Percentiles rank a stretch among this genome's conserved stretches.
Conservation (phyloP, 441 rosid species). For the Gossypium schwendimanii region DNA sequence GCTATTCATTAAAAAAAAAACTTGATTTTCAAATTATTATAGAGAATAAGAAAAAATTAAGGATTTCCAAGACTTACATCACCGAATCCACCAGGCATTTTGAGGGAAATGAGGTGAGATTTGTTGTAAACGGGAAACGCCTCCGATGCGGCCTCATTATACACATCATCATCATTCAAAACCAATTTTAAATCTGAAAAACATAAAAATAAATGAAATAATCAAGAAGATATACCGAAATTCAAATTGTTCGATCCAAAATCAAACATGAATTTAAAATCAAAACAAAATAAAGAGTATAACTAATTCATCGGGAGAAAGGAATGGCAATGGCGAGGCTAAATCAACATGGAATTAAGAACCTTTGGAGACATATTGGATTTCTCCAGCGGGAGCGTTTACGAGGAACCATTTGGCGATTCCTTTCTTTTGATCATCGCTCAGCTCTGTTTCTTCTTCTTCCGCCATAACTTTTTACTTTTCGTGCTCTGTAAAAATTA, state of each 20-base stretch:
- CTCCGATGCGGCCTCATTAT: conserved; percentile 69
- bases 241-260: background rate
- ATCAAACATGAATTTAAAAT: background rate
- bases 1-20: background rate
- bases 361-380: conserved; percentile 81
- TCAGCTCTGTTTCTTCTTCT: conserved; percentile 46
- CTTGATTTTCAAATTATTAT: background rate
- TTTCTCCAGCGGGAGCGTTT: conserved; percentile 92
- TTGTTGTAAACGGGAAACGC: conserved; percentile 83
- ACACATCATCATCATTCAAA: conserved; percentile 58
- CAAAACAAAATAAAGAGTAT: background rate
- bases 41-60: background rate
- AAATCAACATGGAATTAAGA: background rate
- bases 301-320: background rate
- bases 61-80: conserved; percentile 43
- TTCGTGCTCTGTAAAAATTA: background rate
- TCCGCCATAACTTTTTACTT: conserved; percentile 39
- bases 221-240: background rate
- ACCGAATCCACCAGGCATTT: conserved; percentile 53
- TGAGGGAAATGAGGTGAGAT: conserved; percentile 81
- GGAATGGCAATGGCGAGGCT: background rate
- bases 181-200: conserved; percentile 70
- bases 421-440: conserved; percentile 74
- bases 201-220: background rate
- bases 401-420: conserved; percentile 98